phyloP scores from a whole-genome alignment of 116 monocot genomes.

The Posidonia oceanica region DNA sequence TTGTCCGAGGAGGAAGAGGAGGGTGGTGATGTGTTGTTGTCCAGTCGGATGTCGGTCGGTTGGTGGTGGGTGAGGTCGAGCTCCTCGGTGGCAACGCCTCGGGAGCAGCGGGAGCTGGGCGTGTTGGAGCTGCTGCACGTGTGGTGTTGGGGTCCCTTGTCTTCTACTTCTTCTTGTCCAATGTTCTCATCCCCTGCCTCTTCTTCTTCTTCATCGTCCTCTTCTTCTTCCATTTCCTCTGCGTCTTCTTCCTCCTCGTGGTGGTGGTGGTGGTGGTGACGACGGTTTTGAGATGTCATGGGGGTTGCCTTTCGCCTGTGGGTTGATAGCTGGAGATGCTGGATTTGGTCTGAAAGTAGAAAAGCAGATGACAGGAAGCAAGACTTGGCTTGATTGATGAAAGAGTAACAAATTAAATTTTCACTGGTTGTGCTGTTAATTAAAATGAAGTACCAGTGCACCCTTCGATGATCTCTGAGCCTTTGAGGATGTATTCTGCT shows the following conservation, averaged over 20 bases:
- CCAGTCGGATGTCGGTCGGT: conserved; percentile 21
- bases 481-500: conserved; percentile 85
- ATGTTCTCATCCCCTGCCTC: conserved; percentile 2
- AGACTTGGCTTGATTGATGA: too few species aligned
- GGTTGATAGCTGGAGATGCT: conserved; percentile 20
- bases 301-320: not conserved
- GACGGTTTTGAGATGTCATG: not conserved
- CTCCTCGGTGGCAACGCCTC: conserved; percentile 32
- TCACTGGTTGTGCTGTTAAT: too few species aligned
- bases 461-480: conserved; percentile 73
- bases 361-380: too few species aligned
- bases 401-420: too few species aligned
- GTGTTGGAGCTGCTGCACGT: not conserved
- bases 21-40: conserved; percentile 43
- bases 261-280: too few species aligned
- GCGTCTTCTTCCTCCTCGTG: not conserved
- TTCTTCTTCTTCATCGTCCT: conserved; percentile 7
- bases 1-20: conserved; percentile 73
- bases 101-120: conserved; percentile 8
- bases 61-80: not conserved
- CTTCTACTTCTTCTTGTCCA: conserved; percentile 17
- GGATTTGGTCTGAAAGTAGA: conserved; percentile 20
- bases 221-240: conserved; percentile 19
- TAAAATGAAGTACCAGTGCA: conserved; percentile 18
- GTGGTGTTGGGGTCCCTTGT: conserved; percentile 10